Percentiles rank a stretch among this genome's conserved stretches.
Evolutionary conservation across 2,329 filamentous ascomycete species (phyloP).

Genomic region (Diatrype stigma): DNA sequence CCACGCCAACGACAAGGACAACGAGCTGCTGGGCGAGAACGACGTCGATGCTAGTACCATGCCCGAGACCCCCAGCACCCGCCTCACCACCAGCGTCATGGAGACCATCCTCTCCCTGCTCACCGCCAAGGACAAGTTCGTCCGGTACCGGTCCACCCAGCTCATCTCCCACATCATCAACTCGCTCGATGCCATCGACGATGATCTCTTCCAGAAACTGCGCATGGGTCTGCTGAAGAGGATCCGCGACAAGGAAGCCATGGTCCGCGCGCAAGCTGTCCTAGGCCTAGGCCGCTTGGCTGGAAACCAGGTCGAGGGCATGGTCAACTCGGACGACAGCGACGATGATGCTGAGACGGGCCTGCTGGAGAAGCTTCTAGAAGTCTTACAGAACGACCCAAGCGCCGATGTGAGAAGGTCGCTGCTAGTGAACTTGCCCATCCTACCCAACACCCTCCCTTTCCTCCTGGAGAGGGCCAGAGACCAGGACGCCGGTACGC

Average conservation of each 20-base stretch:
- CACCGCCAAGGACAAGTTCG: slow-evolving; percentile 83
- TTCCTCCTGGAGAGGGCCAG: slow-evolving; percentile 86
- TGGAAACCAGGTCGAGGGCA: slow-evolving; percentile 69
- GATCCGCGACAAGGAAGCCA: slow-evolving; percentile 88
- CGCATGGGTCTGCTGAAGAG: slow-evolving; percentile 76
- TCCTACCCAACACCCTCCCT: slow-evolving; percentile 75
- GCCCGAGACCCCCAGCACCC: slow-evolving; percentile 78
- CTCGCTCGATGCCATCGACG: slow-evolving; percentile 85
- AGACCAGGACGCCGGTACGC: slow-evolving; percentile 80
- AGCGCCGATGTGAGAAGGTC: slow-evolving; percentile 89
- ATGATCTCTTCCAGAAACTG: slow-evolving; percentile 81
- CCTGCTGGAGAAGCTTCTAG: slow-evolving; percentile 76
- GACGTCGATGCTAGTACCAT: slow-evolving; percentile 67
- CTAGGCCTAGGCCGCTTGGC: slow-evolving; percentile 83
- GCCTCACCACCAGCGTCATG: slow-evolving; percentile 72
- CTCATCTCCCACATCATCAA: slow-evolving; percentile 89
- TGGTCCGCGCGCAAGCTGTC: slow-evolving; percentile 88
- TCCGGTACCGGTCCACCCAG: slow-evolving; percentile 86
- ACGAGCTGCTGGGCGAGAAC: slow-evolving; percentile 60
- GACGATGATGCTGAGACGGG: slow-evolving; percentile 65
- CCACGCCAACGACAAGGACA: slow-evolving; percentile 66
- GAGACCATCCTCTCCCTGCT: slow-evolving; percentile 71
- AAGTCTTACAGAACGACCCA: slow-evolving; percentile 88
- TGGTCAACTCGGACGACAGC: slow-evolving; percentile 65
- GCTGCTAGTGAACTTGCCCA: slow-evolving; percentile 84